Evolutionary conservation across 1,284 basidiomycete species (phyloP).

Genomic region (Irpex sp.): DNA sequence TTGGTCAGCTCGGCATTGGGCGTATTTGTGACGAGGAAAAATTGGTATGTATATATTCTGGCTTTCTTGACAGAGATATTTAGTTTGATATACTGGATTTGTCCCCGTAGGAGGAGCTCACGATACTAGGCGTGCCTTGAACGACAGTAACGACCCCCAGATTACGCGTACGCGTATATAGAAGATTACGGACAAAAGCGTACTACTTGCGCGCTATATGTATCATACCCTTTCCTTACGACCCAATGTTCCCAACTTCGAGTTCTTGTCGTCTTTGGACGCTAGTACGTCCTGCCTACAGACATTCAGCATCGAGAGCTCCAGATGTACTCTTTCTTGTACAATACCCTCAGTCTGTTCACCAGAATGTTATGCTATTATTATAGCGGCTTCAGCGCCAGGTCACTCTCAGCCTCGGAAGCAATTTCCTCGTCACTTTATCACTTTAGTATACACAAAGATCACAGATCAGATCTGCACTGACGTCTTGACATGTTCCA

Average conservation of each 20-base stretch:
- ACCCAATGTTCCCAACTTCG: neutral
- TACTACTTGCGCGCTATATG: too few species aligned
- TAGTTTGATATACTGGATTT: neutral
- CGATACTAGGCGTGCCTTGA: neutral
- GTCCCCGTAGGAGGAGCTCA: neutral
- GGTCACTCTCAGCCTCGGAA: too few species aligned
- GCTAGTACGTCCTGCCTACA: too few species aligned
- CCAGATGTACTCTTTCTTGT: neutral
- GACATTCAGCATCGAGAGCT: neutral
- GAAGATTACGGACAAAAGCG: too few species aligned
- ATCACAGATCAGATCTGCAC: too few species aligned
- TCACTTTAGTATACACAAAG: too few species aligned
- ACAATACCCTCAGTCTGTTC: neutral
- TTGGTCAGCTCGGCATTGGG: conserved; percentile 38
- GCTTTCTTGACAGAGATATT: too few species aligned
- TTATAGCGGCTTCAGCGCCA: too few species aligned
- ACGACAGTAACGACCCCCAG: neutral
- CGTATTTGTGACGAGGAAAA: conserved; percentile 23
- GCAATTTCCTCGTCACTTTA: too few species aligned
- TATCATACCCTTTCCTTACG: too few species aligned
- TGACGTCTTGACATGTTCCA: too few species aligned
- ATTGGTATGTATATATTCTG: conserved; percentile 4
- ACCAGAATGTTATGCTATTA: too few species aligned
- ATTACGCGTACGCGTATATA: neutral
- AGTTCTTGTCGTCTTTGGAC: neutral